Conservation (phyloP, 495 filamentous ascomycete genomes). For the Penicillium coffeae region DNA sequence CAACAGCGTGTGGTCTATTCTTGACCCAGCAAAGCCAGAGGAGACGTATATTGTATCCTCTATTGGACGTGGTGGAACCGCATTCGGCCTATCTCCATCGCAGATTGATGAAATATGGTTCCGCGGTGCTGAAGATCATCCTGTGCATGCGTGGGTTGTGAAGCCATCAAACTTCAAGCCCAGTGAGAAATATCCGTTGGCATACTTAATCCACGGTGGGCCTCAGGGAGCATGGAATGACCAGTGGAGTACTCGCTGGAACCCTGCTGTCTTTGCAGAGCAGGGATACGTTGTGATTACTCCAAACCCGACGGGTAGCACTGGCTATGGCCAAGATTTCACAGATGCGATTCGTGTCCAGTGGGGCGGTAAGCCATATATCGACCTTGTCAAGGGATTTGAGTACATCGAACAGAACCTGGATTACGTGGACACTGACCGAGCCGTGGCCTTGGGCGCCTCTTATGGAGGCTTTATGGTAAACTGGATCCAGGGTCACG, state of each 20-base stretch:
- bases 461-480: constrained; percentile 89
- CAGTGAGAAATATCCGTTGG: constrained; percentile 72
- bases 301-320: constrained; percentile 87
- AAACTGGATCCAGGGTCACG: constrained; percentile 56
- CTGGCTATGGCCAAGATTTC: constrained; percentile 77
- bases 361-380: constrained; percentile 80
- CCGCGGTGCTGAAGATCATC: constrained; percentile 53
- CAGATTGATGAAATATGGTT: constrained; percentile 74
- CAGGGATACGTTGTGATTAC: constrained; percentile 84
- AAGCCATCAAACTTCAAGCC: constrained; percentile 76
- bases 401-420: constrained; percentile 71
- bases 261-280: constrained; percentile 85
- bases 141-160: constrained; percentile 75
- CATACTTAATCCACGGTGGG: constrained; percentile 83
- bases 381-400: constrained; percentile 75
- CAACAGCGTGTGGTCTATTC: constrained; percentile 61
- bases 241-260: constrained; percentile 85
- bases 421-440: constrained; percentile 67
- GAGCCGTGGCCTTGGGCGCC: constrained; percentile 79
- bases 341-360: constrained; percentile 69
- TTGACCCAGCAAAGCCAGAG: constrained; percentile 46
- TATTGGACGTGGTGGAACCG: constrained; percentile 59
- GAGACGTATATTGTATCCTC: constrained; percentile 56
- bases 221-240: constrained; percentile 84
- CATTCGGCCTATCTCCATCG: constrained; percentile 60